These are phyloP conservation scores for Annulohypoxylon stygium DNA, from an alignment of 495 filamentous ascomycete genomes.

Conservation along the genomic window DNA sequence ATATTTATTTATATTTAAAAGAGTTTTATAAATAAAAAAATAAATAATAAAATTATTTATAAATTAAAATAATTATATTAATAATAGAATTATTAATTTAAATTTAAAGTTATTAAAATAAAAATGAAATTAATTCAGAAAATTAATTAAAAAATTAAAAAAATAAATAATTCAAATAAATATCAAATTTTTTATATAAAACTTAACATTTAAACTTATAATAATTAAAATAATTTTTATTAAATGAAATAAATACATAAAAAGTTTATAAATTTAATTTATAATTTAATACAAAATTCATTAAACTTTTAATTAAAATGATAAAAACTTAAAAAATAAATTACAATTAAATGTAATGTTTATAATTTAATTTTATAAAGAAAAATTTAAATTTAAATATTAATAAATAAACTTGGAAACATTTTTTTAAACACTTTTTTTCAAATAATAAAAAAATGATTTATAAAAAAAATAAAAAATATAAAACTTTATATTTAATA, in stretches of 20 bases:
- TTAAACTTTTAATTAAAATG: too few species aligned
- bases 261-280: too few species aligned
- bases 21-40: too few species aligned
- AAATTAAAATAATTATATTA: neutral
- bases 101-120: too few species aligned
- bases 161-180: constrained; percentile 1
- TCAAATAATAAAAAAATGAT: neutral
- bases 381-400: neutral
- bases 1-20: neutral
- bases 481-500: neutral
- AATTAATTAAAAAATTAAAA: neutral
- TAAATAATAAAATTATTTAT: neutral
- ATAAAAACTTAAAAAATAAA: neutral
- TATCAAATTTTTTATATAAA: neutral
- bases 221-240: neutral
- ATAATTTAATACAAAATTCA: too few species aligned
- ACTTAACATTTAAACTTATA: too few species aligned
- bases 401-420: neutral
- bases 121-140: neutral
- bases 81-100: neutral
- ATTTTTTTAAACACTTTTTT: neutral
- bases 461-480: neutral
- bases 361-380: neutral
- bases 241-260: neutral
- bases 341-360: neutral